Conservation (phyloP, 371 early-diverging fungal genomes). For the Rhizopus arrhizus region DNA sequence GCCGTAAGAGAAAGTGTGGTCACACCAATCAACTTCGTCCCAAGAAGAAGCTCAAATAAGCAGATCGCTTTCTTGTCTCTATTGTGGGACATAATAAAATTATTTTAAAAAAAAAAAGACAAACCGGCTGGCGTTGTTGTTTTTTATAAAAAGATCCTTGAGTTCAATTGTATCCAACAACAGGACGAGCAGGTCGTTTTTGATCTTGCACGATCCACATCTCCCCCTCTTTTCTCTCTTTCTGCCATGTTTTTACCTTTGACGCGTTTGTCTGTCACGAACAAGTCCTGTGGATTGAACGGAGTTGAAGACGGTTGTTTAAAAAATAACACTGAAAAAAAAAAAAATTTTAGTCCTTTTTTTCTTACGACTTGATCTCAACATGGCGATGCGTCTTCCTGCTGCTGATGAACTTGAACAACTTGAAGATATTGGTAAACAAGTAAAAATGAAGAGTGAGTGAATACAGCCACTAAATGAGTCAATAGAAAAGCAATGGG, state of each 20-base stretch:
- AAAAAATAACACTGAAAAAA: too few relatives aligned
- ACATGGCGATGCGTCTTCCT: constrained; percentile 65
- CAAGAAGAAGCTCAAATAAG: constrained; percentile 78
- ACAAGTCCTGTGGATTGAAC: too few relatives aligned
- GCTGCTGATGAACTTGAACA: constrained; percentile 79
- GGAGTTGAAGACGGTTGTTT: too few relatives aligned
- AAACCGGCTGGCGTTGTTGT: too few relatives aligned
- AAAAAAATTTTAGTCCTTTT: not conserved
- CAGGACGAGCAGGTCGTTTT: too few relatives aligned
- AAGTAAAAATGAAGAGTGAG: not conserved
- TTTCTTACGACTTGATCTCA: not conserved
- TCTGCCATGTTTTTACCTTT: too few relatives aligned
- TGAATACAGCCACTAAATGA: not conserved
- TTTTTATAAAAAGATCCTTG: too few relatives aligned
- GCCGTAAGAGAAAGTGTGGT: constrained; percentile 99
- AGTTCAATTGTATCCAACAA: too few relatives aligned
- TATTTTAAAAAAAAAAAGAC: too few relatives aligned
- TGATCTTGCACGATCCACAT: too few relatives aligned
- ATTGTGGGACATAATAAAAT: not conserved
- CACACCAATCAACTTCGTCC: constrained; percentile 97
- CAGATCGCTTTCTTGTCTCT: constrained; percentile 2
- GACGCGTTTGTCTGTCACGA: too few relatives aligned
- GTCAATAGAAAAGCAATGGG: constrained; percentile 5
- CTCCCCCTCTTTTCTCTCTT: too few relatives aligned
- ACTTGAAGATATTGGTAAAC: constrained; percentile 76